A percentile compares a stretch with the other conserved stretches of the same genome.
Evolutionary conservation across 192 early-diverging fungal genomes (phyloP).

Genomic region (Funneliformis geosporum): DNA sequence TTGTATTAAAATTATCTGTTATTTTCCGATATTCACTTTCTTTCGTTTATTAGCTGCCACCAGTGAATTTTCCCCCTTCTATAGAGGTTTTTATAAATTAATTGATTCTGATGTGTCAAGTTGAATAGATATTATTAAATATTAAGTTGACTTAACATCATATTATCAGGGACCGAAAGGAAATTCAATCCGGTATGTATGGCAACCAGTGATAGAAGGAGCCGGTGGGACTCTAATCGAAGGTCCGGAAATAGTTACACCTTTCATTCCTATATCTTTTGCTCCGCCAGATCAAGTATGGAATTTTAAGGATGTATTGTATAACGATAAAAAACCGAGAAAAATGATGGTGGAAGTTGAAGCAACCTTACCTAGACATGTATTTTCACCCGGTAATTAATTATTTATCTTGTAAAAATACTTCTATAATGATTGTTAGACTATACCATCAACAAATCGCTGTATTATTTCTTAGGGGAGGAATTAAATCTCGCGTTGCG

Average conservation of each 20-base stretch:
- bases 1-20: not conserved
- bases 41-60: slow-evolving; percentile 37
- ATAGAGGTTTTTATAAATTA: slow-evolving; percentile 42
- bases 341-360: slow-evolving; percentile 37
- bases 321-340: slow-evolving; percentile 34
- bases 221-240: slow-evolving; percentile 32
- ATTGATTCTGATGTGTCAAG: not conserved
- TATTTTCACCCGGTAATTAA: slow-evolving; percentile 42
- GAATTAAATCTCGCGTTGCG: slow-evolving; percentile 31
- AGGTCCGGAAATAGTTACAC: slow-evolving; percentile 41
- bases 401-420: not conserved
- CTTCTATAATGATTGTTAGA: slow-evolving; percentile 31
- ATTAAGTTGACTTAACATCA: not conserved
- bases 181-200: slow-evolving; percentile 7
- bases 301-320: slow-evolving; percentile 30
- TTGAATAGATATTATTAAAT: not conserved
- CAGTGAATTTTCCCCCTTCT: slow-evolving; percentile 45
- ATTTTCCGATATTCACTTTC: not conserved
- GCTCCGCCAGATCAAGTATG: slow-evolving; percentile 40
- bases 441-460: slow-evolving; percentile 30
- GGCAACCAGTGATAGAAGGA: slow-evolving; percentile 8
- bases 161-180: slow-evolving; percentile 31
- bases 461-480: not conserved
- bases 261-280: slow-evolving; percentile 41
- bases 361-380: slow-evolving; percentile 40